These are phyloP conservation scores for Colletotrichum chrysophilum DNA, from an alignment of 2,329 filamentous ascomycete genomes.

Conservation along the genomic window DNA sequence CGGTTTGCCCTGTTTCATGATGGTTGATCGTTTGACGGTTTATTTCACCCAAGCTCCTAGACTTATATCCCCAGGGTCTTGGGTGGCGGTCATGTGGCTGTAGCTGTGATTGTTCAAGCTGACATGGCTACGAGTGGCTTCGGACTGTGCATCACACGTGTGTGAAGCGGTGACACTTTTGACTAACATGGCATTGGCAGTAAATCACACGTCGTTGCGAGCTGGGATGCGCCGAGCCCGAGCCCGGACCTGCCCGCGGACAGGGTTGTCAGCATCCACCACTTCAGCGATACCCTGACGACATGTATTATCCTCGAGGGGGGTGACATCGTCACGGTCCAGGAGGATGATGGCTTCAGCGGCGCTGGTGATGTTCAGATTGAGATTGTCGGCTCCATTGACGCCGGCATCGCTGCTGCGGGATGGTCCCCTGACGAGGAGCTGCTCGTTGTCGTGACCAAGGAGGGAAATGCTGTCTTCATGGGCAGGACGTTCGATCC, in stretches of 20 bases:
- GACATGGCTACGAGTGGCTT: not conserved
- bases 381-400: conserved; percentile 94
- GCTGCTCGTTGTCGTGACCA: conserved; percentile 82
- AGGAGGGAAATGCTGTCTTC: conserved; percentile 79
- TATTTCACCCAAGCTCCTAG: not conserved
- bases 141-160: not conserved
- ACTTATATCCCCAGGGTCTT: not conserved
- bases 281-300: conserved; percentile 80
- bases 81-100: not conserved
- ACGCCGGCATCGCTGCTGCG: conserved; percentile 87
- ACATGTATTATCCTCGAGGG: conserved; percentile 86
- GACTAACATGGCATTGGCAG: conserved; percentile 28
- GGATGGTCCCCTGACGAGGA: conserved; percentile 97
- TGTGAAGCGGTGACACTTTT: not conserved
- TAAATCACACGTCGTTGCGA: conserved; percentile 62
- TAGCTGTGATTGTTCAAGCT: not conserved
- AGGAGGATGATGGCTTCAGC: conserved; percentile 61
- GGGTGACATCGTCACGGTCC: conserved; percentile 87
- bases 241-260: conserved; percentile 78
- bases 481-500: conserved; percentile 94
- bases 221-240: conserved; percentile 88
- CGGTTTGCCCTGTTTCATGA: not conserved
- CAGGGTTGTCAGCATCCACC: conserved; percentile 78
- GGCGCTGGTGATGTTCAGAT: conserved; percentile 68
- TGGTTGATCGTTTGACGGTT: not conserved